Evolutionary conservation across 139 green algal species (phyloP), one percentile per base, ranked within the genome.

Genomic region (Pseudopediastrum boryanum): DNA sequence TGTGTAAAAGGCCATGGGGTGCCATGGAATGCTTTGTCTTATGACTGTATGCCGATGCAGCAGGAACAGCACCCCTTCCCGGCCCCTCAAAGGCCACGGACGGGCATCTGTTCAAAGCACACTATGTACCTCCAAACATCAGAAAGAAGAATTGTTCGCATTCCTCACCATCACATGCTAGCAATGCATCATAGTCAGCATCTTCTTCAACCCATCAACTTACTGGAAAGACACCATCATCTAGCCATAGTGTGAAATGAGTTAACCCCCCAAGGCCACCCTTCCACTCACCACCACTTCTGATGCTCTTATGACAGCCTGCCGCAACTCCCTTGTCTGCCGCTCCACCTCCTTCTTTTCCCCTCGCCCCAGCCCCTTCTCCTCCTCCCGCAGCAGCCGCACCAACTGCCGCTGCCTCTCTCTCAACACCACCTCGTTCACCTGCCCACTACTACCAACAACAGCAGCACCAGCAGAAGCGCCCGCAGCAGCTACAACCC

Each of bases 211-310:
- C n/a, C n/a, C n/a, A n/a, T n/a, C n/a, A n/a, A n/a, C n/a, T n/a
- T n/a, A n/a, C n/a, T n/a, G n/a, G n/a, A n/a, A n/a, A n/a, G n/a
- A n/a, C n/a, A n/a, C 23, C 36, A 72, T 72, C 41, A 21, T 7
- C 36, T 25, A 7, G 7, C 46, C 7, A 16, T n/a, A 43, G 63
- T 35, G 12, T 35, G 27, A 10, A 35, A 71, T 25, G 36, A 13
- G 8, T 48, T 12, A 8, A 44, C 19, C 10, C 27, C 10, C 16
- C 63, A 50, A 71, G 13, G 63, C n/a, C 43, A 2, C 29, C 33
- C 25, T 63, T 3, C 25, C 79, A 43, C 75, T 75, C 56, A 87
- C 85, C 63, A 90, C 85, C 25, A 92, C 74, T 68, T 95, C 88
- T 2, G 91, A 88, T 2, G 71, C 50, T 5, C 43, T 44, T 16